phyloP scores from a whole-genome alignment of 257 asterid genomes.

The Primulina huaijiensis region DNA sequence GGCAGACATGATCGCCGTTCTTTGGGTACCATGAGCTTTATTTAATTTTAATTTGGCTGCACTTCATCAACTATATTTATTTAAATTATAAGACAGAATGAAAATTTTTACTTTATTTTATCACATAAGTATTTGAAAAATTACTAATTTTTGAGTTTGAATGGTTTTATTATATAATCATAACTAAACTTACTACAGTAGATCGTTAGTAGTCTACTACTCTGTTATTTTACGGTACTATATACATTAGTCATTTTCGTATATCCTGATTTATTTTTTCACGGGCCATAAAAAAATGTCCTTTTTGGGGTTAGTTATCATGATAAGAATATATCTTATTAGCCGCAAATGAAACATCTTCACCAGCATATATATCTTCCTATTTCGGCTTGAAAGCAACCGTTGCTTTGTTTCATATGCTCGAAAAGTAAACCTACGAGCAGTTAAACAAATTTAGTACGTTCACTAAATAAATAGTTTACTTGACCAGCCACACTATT shows the following conservation, averaged over 20 bases:
- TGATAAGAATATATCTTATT: not conserved
- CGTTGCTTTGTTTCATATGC: not conserved
- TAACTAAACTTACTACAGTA: no score
- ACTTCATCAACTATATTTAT: not conserved
- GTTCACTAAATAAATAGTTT: no score
- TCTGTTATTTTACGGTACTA: not conserved
- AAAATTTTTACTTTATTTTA: no score
- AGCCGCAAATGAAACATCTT: not conserved
- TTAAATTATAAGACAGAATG: no score
- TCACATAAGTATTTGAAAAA: no score
- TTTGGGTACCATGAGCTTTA: constrained; percentile 55
- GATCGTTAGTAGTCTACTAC: no score
- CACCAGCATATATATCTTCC: not conserved
- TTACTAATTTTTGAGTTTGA: no score
- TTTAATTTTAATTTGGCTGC: no score
- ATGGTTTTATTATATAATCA: no score
- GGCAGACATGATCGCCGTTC: constrained; percentile 81
- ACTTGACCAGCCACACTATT: not conserved
- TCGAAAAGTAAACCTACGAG: not conserved
- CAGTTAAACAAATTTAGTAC: not conserved
- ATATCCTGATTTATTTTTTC: no score
- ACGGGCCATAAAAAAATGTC: not conserved
- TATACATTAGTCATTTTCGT: not conserved
- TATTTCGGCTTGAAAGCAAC: not conserved
- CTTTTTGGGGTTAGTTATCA: not conserved